phyloP scores from a whole-genome alignment of 768 basidiomycete genomes.

The Lactifluus pinguis region DNA sequence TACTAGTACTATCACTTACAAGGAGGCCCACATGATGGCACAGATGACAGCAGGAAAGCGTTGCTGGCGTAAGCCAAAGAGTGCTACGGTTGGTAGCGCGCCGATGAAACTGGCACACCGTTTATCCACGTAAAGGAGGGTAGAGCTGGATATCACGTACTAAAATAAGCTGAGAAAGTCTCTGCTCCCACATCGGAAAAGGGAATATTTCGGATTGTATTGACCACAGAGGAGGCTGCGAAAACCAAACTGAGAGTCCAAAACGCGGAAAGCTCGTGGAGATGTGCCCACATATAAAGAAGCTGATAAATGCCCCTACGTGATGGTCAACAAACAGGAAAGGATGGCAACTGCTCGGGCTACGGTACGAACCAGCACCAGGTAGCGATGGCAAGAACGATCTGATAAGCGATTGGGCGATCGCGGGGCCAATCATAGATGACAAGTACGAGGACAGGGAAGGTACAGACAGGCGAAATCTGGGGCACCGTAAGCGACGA shows the following conservation, averaged over 20 bases:
- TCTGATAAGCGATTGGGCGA: conserved; percentile 49
- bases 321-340: conserved; percentile 11
- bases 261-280: neutral
- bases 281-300: conserved; percentile 33
- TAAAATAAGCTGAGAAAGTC: conserved; percentile 34
- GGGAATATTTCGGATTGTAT: conserved; percentile 25
- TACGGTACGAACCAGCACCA: conserved; percentile 49
- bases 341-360: neutral
- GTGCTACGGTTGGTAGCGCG: conserved; percentile 49
- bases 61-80: conserved; percentile 63
- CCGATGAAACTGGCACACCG: conserved; percentile 25
- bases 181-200: conserved; percentile 36
- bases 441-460: conserved; percentile 57
- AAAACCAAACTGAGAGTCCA: neutral
- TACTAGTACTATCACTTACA: neutral
- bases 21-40: conserved; percentile 40
- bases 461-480: conserved; percentile 50
- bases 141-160: conserved; percentile 19
- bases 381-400: conserved; percentile 44
- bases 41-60: conserved; percentile 59
- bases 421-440: conserved; percentile 67
- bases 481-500: conserved; percentile 16
- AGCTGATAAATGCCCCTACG: conserved; percentile 52
- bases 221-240: conserved; percentile 36
- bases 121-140: conserved; percentile 1